phyloP scores from a whole-genome alignment of 805 yeast genomes.

The Lipomyces yamadae region DNA sequence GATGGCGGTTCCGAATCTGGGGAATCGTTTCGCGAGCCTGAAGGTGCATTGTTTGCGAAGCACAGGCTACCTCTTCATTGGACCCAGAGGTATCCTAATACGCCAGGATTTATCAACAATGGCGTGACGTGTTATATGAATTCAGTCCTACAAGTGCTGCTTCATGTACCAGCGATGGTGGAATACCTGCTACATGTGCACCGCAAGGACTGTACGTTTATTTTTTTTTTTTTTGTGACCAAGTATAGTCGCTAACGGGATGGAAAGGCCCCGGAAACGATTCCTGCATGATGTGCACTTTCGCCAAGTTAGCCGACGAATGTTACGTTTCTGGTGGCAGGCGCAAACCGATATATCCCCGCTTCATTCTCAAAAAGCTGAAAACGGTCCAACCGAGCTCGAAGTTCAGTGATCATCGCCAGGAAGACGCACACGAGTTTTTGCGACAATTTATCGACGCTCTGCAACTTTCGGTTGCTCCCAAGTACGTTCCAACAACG shows the following conservation, averaged over 20 bases:
- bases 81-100: conserved; percentile 20
- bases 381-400: conserved; percentile 53
- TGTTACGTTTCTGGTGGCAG: conserved; percentile 23
- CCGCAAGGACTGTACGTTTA: conserved; percentile 51
- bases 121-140: conserved; percentile 98
- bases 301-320: conserved; percentile 33
- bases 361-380: conserved; percentile 69
- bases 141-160: conserved; percentile 87
- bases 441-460: conserved; percentile 48
- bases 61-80: conserved; percentile 24
- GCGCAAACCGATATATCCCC: conserved; percentile 57
- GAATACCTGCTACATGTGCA: conserved; percentile 76
- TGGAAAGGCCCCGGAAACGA: conserved; percentile 16
- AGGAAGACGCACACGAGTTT: conserved; percentile 97
- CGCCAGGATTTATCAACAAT: conserved; percentile 74
- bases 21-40: conserved; percentile 23
- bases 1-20: conserved; percentile 16
- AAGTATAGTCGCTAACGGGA: conserved; percentile 45
- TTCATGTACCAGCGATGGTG: conserved; percentile 89
- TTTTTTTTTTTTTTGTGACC: background rate
- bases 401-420: conserved; percentile 46
- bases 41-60: conserved; percentile 22
- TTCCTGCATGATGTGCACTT: conserved; percentile 36
- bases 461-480: conserved; percentile 37
- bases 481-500: conserved; percentile 13